A percentile compares a stretch with the other conserved stretches of the same genome.
These are phyloP conservation scores for Penicillium cosmopolitanum DNA, from an alignment of 495 filamentous ascomycete species.

Conservation along the genomic window DNA sequence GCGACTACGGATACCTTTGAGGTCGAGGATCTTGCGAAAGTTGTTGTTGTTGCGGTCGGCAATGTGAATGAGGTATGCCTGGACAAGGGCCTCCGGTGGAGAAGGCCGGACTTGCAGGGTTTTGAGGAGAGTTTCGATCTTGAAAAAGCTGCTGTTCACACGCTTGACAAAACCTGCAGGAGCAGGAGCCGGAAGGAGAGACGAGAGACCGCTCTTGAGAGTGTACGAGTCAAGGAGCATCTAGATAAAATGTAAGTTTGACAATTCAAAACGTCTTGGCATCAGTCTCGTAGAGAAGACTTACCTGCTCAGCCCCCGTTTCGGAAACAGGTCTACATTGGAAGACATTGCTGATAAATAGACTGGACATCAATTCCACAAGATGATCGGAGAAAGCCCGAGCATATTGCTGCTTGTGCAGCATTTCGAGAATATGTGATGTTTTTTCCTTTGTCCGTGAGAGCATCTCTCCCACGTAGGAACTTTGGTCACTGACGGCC, in stretches of 20 bases:
- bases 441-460: constrained; percentile 68
- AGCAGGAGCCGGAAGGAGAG: constrained; percentile 47
- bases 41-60: constrained; percentile 88
- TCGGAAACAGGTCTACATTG: constrained; percentile 89
- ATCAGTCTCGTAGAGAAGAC: neutral
- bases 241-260: constrained; percentile 37
- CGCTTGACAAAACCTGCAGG: constrained; percentile 79
- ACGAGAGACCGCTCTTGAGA: constrained; percentile 76
- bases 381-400: constrained; percentile 93
- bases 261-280: neutral
- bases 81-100: constrained; percentile 90
- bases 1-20: constrained; percentile 81
- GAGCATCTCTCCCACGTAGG: constrained; percentile 83
- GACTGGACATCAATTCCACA: constrained; percentile 78
- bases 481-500: constrained; percentile 91
- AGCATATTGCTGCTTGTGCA: constrained; percentile 94
- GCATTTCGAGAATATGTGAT: constrained; percentile 71
- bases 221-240: constrained; percentile 96
- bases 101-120: constrained; percentile 92
- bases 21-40: constrained; percentile 94
- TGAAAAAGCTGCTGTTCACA: constrained; percentile 80
- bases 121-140: constrained; percentile 91
- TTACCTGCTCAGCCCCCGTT: constrained; percentile 91
- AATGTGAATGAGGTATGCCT: constrained; percentile 95
- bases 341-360: constrained; percentile 82